Evolutionary conservation across 148 eudicot genomes (phyloP).

Genomic region (Polygonum aviculare): DNA sequence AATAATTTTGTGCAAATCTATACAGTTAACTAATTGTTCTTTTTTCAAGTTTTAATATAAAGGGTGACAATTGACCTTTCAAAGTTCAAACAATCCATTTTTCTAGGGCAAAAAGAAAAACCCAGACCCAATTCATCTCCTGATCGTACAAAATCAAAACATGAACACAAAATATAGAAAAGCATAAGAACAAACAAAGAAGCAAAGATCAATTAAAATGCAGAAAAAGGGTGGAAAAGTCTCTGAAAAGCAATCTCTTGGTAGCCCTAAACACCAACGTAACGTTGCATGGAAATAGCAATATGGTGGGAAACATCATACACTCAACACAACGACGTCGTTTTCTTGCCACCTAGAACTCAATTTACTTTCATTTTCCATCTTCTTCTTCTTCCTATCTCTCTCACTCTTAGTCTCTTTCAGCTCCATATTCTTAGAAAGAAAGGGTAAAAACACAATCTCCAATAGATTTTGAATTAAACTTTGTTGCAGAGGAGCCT

Average conservation of each 20-base stretch:
- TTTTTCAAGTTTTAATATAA: too few species aligned
- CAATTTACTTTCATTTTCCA: neutral
- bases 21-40: too few species aligned
- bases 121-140: neutral
- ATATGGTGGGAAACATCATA: constrained; percentile 4
- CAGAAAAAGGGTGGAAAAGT: neutral
- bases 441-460: neutral
- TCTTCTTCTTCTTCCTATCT: neutral
- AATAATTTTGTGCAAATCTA: too few species aligned
- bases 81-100: too few species aligned
- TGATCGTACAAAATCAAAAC: neutral
- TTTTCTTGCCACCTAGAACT: constrained; percentile 10
- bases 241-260: constrained; percentile 8
- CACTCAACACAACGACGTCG: constrained; percentile 14
- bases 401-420: neutral
- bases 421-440: too few species aligned
- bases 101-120: neutral
- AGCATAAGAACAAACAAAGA: neutral
- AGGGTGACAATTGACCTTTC: too few species aligned
- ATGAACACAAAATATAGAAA: neutral
- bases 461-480: neutral
- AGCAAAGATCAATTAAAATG: neutral
- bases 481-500: neutral
- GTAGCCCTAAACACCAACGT: constrained; percentile 16
- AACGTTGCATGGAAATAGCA: constrained; percentile 19